A percentile compares a stretch with the other conserved stretches of the same genome.
Evolutionary conservation across 768 basidiomycete genomes (phyloP).

Genomic region (Lactifluus echinatus): DNA sequence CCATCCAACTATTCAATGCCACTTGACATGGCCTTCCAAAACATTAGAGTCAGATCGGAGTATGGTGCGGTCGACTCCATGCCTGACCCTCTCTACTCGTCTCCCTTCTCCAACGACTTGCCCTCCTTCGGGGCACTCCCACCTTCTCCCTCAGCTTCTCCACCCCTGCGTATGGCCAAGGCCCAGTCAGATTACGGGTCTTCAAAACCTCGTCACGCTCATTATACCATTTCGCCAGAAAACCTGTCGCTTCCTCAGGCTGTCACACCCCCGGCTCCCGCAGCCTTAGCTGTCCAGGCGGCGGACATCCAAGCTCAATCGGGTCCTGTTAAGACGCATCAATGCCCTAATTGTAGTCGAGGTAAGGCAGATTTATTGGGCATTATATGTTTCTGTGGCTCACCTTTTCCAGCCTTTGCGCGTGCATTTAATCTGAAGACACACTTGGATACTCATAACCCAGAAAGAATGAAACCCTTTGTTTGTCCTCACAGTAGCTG

Average conservation of each 20-base stretch:
- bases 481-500: slow-evolving; percentile 81
- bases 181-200: slow-evolving; percentile 19
- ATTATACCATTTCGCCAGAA: slow-evolving; percentile 24
- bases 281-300: slow-evolving; percentile 31
- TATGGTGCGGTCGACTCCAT: slow-evolving; percentile 31
- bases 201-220: slow-evolving; percentile 22
- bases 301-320: slow-evolving; percentile 35
- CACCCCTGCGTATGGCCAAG: slow-evolving; percentile 19
- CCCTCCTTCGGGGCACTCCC: slow-evolving; percentile 15
- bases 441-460: slow-evolving; percentile 91
- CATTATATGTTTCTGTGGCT: slow-evolving; percentile 6
- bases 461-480: slow-evolving; percentile 82
- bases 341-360: slow-evolving; percentile 65
- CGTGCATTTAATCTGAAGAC: slow-evolving; percentile 94
- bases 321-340: slow-evolving; percentile 73
- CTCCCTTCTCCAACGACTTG: slow-evolving; percentile 19
- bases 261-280: slow-evolving; percentile 35
- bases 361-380: slow-evolving; percentile 34
- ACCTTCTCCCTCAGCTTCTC: slow-evolving; percentile 12
- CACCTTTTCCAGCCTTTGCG: slow-evolving; percentile 59
- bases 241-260: slow-evolving; percentile 43
- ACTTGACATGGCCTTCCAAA: slow-evolving; percentile 65
- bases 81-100: background rate
- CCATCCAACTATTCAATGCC: slow-evolving; percentile 33
- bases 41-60: slow-evolving; percentile 50